These are phyloP conservation scores for Neofusicoccum laricinum DNA, from an alignment of 2,329 filamentous ascomycete genomes.

Conservation along the genomic window DNA sequence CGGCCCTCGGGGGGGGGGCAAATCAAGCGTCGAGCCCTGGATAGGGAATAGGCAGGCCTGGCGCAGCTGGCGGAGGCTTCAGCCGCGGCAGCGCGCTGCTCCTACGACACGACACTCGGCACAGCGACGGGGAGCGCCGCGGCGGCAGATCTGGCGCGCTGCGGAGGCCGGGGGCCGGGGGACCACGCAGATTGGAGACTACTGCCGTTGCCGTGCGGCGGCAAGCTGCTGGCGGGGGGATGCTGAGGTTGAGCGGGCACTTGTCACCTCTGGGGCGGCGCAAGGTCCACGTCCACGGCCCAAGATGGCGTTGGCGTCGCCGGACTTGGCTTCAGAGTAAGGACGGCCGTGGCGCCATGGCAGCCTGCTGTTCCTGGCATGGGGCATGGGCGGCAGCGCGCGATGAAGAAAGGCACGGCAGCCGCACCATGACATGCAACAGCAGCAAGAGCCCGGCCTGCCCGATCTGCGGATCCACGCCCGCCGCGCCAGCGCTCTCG, in stretches of 20 bases:
- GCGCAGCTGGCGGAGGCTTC: neutral
- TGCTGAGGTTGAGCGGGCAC: neutral
- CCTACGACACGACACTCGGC: no score
- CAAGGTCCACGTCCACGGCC: neutral
- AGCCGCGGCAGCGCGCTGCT: neutral
- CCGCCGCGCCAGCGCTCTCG: neutral
- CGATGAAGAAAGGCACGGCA: conserved; percentile 17
- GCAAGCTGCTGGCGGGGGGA: conserved; percentile 5
- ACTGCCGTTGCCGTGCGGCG: neutral
- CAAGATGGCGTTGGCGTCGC: neutral
- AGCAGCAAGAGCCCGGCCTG: neutral
- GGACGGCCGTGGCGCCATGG: conserved; percentile 10
- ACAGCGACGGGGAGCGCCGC: neutral
- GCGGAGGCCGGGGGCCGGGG: neutral
- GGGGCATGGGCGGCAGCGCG: neutral
- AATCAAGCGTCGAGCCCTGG: conserved; percentile 13
- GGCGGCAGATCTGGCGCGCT: neutral
- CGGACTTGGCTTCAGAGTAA: conserved; percentile 3
- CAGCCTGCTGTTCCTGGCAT: conserved; percentile 15
- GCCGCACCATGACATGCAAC: neutral
- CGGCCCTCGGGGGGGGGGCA: neutral
- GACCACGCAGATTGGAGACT: neutral
- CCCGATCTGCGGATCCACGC: conserved; percentile 4
- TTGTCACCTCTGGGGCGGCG: neutral
- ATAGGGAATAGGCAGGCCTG: neutral